phyloP scores from a whole-genome alignment of 1,284 basidiomycete genomes.

The Ustilago crameri region DNA sequence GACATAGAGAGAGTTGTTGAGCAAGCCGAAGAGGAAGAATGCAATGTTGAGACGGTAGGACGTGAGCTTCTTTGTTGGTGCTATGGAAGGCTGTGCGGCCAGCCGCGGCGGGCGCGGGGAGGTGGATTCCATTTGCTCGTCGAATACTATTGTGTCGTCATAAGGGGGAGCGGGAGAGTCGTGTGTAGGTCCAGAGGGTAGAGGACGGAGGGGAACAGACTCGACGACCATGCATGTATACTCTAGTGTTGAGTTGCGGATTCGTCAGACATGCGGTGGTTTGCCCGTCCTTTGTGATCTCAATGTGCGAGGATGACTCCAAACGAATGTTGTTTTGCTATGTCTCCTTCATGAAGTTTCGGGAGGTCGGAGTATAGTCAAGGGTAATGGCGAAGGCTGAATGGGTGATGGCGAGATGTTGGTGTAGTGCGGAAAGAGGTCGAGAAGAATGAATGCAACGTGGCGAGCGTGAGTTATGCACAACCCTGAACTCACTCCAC shows the following conservation, averaged over 20 bases:
- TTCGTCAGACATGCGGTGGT: too few species aligned
- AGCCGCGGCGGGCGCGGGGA: background rate
- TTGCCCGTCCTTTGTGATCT: too few species aligned
- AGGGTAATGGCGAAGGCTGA: background rate
- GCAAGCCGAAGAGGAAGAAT: slow-evolving; percentile 68
- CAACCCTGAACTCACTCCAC: background rate
- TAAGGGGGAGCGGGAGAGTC: background rate
- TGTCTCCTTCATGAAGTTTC: too few species aligned
- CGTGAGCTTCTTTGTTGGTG: slow-evolving; percentile 5
- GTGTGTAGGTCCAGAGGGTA: background rate
- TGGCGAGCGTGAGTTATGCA: background rate
- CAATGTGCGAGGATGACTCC: too few species aligned
- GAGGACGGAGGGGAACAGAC: background rate
- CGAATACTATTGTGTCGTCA: too few species aligned
- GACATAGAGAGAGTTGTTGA: slow-evolving; percentile 76
- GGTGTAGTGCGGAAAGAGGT: background rate
- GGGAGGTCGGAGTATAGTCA: too few species aligned
- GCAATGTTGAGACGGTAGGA: slow-evolving; percentile 42
- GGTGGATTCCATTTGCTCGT: background rate
- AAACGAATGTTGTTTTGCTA: too few species aligned
- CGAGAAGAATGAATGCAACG: background rate
- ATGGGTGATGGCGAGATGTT: background rate
- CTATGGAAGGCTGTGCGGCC: background rate
- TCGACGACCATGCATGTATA: slow-evolving; percentile 34
- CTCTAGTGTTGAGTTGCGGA: too few species aligned